These are phyloP conservation scores for Hirschfeldia incana DNA, from an alignment of 345 rosid species.

Conservation along the genomic window DNA sequence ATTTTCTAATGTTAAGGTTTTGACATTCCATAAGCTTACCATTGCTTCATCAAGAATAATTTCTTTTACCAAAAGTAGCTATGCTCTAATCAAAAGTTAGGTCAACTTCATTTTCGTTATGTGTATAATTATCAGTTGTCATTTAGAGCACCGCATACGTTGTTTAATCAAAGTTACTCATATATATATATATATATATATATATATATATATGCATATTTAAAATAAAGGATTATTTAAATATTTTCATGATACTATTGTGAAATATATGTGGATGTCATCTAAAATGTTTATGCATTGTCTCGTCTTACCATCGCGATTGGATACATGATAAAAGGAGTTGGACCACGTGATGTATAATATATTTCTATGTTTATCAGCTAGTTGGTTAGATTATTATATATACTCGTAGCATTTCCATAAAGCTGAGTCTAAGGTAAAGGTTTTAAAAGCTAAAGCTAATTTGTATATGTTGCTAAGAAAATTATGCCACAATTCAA, in stretches of 20 bases:
- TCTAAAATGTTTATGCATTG: neutral
- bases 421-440: slow-evolving; percentile 22
- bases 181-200: neutral
- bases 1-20: slow-evolving; percentile 37
- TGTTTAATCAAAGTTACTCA: neutral
- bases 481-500: slow-evolving; percentile 12
- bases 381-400: slow-evolving; percentile 19
- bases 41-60: slow-evolving; percentile 37
- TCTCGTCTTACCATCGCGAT: neutral
- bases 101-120: slow-evolving; percentile 30
- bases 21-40: slow-evolving; percentile 42
- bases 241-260: neutral
- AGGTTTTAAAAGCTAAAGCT: slow-evolving; percentile 28
- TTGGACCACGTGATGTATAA: slow-evolving; percentile 19
- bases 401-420: slow-evolving; percentile 23
- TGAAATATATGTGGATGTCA: neutral
- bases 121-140: slow-evolving; percentile 1
- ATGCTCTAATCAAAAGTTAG: slow-evolving; percentile 32
- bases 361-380: slow-evolving; percentile 7
- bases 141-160: slow-evolving; percentile 17
- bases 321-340: slow-evolving; percentile 3
- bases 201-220: neutral
- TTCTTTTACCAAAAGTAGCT: slow-evolving; percentile 32
- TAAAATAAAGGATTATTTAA: neutral
- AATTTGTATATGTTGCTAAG: neutral